Evolutionary conservation across 139 green algal species (phyloP), one percentile per base, ranked within the genome.

Genomic region (Chlorokybus atmophyticus): DNA sequence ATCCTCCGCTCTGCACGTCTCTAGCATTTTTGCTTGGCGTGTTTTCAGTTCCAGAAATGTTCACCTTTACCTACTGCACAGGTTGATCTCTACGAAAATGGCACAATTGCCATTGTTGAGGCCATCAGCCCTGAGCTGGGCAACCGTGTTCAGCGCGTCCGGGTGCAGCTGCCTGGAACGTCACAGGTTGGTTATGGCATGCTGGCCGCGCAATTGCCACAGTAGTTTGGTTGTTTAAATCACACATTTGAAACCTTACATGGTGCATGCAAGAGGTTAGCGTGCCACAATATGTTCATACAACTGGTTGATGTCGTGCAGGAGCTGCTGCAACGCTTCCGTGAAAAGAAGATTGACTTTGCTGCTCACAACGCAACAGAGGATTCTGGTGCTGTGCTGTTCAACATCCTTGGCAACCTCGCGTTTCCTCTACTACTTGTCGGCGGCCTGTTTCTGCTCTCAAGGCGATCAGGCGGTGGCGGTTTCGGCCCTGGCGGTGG

Each of bases 71-170:
- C n/a, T n/a, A n/a, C n/a, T n/a, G n/a, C n/a, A n/a, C n/a, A n/a
- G n/a, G n/a, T n/a, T n/a, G 92, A 99, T 73, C 69, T 99, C 59
- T 99, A 95, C 58, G 92, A 98, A 67, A 96, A 95, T 55, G 92
- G 92, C 62, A 96, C 92, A 48, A 99, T 97, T 54, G 92, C 92
- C 21, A 96, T 99, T 61, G 92, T 97, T 17, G 92, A 99, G 77
- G 89, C 89, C 3, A 87, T 98, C 14, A 90, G 77, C 26, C 92
- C 92, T n/a, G 92, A 99, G 82, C 82, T 99, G 23, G 92, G 92
- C 62, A 99, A 99, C 80, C 79, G 92, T 42, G 80, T 98, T 32
- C 92, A 99, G 82, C 80, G 92, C 25, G 92, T 99, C 31, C 80
- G 92, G n/a, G 92, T 99, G 50, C 90, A 96, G 75, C 84, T 97